Conservation (phyloP, 805 yeast genomes). For the Lipomyces starkeyi region DNA sequence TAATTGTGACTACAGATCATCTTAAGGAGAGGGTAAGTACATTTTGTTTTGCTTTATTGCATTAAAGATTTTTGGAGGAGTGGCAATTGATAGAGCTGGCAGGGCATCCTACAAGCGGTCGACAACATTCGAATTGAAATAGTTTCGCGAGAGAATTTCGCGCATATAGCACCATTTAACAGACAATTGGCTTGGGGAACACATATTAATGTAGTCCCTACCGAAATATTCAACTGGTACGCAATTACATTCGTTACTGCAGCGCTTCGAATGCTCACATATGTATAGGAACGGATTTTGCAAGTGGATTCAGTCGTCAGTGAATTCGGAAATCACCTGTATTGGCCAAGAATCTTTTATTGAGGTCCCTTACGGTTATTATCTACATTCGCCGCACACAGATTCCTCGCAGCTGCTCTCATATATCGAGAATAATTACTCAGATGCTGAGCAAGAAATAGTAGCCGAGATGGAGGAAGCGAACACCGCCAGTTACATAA, state of each 20-base stretch:
- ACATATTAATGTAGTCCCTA: conserved; percentile 28
- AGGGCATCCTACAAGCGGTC: conserved; percentile 19
- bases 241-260: background rate
- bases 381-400: conserved; percentile 27
- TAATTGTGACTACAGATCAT: conserved; percentile 6
- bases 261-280: background rate
- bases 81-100: background rate
- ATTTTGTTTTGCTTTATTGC: background rate
- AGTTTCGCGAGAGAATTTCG: conserved; percentile 27
- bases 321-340: conserved; percentile 19
- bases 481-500: conserved; percentile 19
- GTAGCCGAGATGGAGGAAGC: conserved; percentile 10
- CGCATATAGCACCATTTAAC: conserved; percentile 34
- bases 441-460: background rate
- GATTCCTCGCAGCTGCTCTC: conserved; percentile 7
- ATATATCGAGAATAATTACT: conserved; percentile 16
- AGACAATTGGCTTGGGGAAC: conserved; percentile 29
- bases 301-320: conserved; percentile 15
- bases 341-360: conserved; percentile 29
- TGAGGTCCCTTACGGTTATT: conserved; percentile 28
- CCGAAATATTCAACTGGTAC: conserved; percentile 20
- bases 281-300: conserved; percentile 26
- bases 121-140: conserved; percentile 31
- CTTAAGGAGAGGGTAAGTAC: conserved; percentile 21
- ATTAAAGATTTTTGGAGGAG: background rate